A percentile compares a stretch with the other conserved stretches of the same genome.
phyloP scores from a whole-genome alignment of 208 protist species.

The Acanthamoeba rhysodes region DNA sequence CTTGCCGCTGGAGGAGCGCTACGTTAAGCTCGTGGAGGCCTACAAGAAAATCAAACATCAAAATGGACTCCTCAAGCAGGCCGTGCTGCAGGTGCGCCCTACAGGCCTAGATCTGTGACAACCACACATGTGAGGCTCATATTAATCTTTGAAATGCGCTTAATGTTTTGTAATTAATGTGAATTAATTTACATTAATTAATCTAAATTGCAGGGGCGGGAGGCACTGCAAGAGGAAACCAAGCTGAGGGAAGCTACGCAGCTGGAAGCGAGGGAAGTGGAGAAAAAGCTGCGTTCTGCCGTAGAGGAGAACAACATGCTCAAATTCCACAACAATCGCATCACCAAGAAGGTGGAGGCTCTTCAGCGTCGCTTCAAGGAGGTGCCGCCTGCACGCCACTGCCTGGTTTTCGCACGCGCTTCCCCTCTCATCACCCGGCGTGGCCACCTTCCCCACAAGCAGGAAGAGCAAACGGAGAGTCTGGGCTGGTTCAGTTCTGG shows the following conservation, averaged over 20 bases:
- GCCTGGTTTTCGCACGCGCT: neutral
- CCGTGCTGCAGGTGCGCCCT: conserved; percentile 50
- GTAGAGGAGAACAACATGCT: conserved; percentile 58
- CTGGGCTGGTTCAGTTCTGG: conserved; percentile 53
- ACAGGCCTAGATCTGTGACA: neutral
- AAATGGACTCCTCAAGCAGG: conserved; percentile 61
- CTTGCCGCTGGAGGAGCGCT: conserved; percentile 46
- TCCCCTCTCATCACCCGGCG: neutral
- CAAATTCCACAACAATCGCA: conserved; percentile 64
- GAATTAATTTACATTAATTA: neutral
- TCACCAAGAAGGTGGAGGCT: conserved; percentile 55
- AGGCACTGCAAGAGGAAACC: conserved; percentile 10
- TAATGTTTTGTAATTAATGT: no score
- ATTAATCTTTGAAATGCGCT: no score
- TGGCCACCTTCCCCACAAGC: neutral
- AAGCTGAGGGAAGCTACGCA: conserved; percentile 6
- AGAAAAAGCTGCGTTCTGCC: conserved; percentile 54
- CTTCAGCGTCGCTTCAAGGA: conserved; percentile 63
- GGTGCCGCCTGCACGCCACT: neutral
- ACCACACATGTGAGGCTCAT: no score
- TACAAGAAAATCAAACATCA: conserved; percentile 73
- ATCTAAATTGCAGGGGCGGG: neutral
- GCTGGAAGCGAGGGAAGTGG: conserved; percentile 13
- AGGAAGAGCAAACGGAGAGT: conserved; percentile 42
- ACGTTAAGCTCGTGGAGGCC: conserved; percentile 58